Evolutionary conservation across 1,284 basidiomycete genomes (phyloP), one percentile per base, ranked within the genome.

Genomic region (Marasmius sp.): DNA sequence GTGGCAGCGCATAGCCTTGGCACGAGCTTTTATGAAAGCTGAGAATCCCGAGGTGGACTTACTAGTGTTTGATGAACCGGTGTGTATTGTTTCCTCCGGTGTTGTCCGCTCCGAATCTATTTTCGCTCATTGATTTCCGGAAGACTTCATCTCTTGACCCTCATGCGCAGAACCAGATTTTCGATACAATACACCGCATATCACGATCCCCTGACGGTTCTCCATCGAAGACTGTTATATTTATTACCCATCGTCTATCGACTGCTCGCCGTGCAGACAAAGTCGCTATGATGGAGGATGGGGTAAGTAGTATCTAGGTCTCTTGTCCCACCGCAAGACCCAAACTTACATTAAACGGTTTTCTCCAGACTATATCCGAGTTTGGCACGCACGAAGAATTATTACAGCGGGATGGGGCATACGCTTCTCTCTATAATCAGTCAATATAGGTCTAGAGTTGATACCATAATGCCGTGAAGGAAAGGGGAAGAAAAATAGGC

Each of bases 1-100:
- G 89, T 94, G 92, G 92, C 92, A 94, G 77, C 81, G 91, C 67
- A 82, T 94, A 64, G 92, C 92, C 12, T 82, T 94, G 51, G 88
- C 92, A 55, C 84, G 92, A 57, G 89, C 92, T 18, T 94, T 94
- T 69, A 92, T 93, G 89, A 81, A 91, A 64, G 86, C 90, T 37
- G 79, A 80, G 65, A 82, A 87, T 67, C 85, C 89, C n/a, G 85
- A 87, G 65, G 85, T 91, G 22, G 88, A 93, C 73, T 77, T 95
- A 12, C 77, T 94, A 43, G 76, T 94, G 50, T 89, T 94, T 70
- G 93, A 94, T 72, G 89, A 92, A 75, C 89, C 89, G 57, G 89
- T 88, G 75, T 68, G 84, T 78, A 55, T 63, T 47, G 45, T 47
- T 47, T 47, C 16, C 45, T 47, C 45, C 45, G 45, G 20, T 47